Percentiles rank a stretch among this genome's conserved stretches.
phyloP scores from a whole-genome alignment of 1,284 basidiomycete species.

The Stereum hirsutum region DNA sequence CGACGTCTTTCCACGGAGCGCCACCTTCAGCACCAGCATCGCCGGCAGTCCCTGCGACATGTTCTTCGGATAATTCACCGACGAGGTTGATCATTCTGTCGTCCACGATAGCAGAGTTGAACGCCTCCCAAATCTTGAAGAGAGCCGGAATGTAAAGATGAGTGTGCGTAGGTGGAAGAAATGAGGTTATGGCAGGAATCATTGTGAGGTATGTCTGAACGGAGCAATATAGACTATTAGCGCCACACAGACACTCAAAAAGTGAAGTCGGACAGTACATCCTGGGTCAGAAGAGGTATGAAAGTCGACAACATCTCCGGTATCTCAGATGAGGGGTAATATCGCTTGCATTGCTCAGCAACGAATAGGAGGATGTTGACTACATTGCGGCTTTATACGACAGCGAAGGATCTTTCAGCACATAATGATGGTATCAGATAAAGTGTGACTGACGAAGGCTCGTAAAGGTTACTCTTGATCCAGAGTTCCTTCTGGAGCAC shows the following conservation, averaged over 20 bases:
- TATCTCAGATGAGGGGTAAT: constrained; percentile 61
- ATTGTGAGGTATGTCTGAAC: constrained; percentile 54
- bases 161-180: constrained; percentile 63
- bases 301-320: constrained; percentile 68
- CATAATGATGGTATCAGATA: constrained; percentile 5
- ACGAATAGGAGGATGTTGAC: constrained; percentile 65
- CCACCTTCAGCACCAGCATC: constrained; percentile 43
- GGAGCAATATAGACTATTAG: constrained; percentile 1
- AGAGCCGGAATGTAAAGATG: constrained; percentile 65
- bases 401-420: constrained; percentile 9
- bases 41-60: constrained; percentile 54
- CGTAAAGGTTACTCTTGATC: constrained; percentile 54
- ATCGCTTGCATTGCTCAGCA: constrained; percentile 62
- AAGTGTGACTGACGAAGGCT: constrained; percentile 33
- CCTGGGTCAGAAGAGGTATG: constrained; percentile 55
- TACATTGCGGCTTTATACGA: constrained; percentile 45
- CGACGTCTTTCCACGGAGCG: constrained; percentile 68
- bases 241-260: constrained; percentile 14
- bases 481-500: constrained; percentile 65
- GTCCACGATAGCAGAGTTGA: constrained; percentile 75
- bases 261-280: no score
- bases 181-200: constrained; percentile 66
- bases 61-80: constrained; percentile 70
- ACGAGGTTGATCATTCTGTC: constrained; percentile 81
- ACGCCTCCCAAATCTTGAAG: constrained; percentile 82